A percentile compares a stretch with the other conserved stretches of the same genome.
Evolutionary conservation across 1,139 yeast genomes (phyloP).

Genomic region (Magnusiomyces tetraspermus): DNA sequence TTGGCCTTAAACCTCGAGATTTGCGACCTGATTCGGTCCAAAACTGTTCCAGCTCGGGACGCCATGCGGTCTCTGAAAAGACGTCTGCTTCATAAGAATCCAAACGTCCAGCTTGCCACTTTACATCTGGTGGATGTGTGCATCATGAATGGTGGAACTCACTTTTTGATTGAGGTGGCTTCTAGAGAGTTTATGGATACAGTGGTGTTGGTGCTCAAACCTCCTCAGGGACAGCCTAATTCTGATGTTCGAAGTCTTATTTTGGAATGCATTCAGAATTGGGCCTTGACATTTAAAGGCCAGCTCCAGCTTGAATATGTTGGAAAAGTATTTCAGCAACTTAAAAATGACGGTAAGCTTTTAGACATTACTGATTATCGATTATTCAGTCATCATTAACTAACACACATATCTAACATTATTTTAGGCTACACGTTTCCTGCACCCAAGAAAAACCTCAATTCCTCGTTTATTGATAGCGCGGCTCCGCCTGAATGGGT

Average conservation of each 20-base stretch:
- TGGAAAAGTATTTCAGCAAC: conserved; percentile 48
- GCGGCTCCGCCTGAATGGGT: conserved; percentile 98
- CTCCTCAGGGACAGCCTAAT: conserved; percentile 34
- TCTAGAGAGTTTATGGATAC: conserved; percentile 79
- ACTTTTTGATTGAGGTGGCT: conserved; percentile 69
- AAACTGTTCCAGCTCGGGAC: conserved; percentile 70
- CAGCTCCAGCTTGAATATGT: conserved; percentile 63
- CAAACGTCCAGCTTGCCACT: conserved; percentile 67
- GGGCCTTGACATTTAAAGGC: conserved; percentile 67
- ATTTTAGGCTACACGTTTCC: conserved; percentile 57
- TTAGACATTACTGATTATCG: neutral
- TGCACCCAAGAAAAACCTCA: conserved; percentile 23
- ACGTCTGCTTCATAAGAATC: conserved; percentile 55
- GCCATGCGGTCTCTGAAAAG: conserved; percentile 78
- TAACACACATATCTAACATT: too few species aligned
- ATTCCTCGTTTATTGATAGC: conserved; percentile 64
- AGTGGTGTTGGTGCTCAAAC: conserved; percentile 33
- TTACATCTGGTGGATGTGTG: conserved; percentile 76
- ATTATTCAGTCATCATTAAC: too few species aligned
- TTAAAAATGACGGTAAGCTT: conserved; percentile 38
- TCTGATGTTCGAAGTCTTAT: conserved; percentile 51
- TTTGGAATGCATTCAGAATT: conserved; percentile 58
- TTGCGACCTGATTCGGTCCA: conserved; percentile 79
- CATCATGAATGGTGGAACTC: conserved; percentile 87
- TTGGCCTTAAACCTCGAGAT: conserved; percentile 72